Evolutionary conservation across 805 yeast species (phyloP), one percentile per base, ranked within the genome.

Genomic region (Suhomyces sp.): DNA sequence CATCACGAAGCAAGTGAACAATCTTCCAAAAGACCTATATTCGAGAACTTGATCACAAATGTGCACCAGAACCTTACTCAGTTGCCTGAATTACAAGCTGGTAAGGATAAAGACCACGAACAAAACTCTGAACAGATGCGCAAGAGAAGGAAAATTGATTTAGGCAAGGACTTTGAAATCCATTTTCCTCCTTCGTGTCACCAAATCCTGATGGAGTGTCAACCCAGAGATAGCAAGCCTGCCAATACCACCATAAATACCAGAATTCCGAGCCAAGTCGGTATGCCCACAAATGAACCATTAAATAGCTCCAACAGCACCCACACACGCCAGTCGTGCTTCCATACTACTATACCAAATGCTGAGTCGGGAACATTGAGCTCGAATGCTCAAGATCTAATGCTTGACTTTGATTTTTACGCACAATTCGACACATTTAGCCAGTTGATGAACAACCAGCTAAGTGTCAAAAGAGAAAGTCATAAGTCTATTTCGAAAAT

Each of bases 111-210:
- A 21, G 15, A 15, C 40, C 17, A 19, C 9, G 25, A 17, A 19
- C 4, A 20, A 19, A 17, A 21, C 25, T 13, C 6, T 3, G 24
- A 39, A 6, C 43, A 39, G 10, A 10, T 20, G 20, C 8, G 10
- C n/a, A 35, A 40, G 48, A 43, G 40, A 44, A 43, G 44, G 37
- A 39, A 45, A 45, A 41, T 47, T 9, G 55, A 48, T n/a, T 2
- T 8, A n/a, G 20, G 7, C 9, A 54, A 55, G 35, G 58, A 59
- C 20, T 58, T 69, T 35, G 69, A 69, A 39, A 57, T 73, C 12
- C 78, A 74, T 53, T 73, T 71, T 53, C 78, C 78, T 4, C 75
- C 69, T 55, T 69, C 63, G 35, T 69, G 74, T 52, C 76, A 73
- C 52, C 67, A 35, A 44, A 45, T 40, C 13, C 37, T 27, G 9